phyloP scores from a whole-genome alignment of 495 filamentous ascomycete species.

The Xylaria longipes region DNA sequence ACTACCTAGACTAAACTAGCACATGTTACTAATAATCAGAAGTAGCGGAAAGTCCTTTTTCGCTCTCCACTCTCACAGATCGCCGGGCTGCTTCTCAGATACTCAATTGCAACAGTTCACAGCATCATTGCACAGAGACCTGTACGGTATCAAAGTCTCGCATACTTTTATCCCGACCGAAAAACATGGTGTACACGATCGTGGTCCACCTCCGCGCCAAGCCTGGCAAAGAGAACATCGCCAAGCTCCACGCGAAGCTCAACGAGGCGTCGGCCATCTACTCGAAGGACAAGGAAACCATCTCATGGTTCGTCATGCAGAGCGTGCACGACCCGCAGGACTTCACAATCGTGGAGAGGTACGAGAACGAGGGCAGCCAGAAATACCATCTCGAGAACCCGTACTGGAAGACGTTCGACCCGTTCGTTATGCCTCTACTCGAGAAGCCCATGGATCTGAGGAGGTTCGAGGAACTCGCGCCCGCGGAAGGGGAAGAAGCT shows the following conservation, averaged over 20 bases:
- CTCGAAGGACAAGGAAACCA: slow-evolving; percentile 69
- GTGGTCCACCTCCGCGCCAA: slow-evolving; percentile 70
- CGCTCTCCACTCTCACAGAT: neutral
- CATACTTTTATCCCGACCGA: neutral
- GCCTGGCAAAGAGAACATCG: slow-evolving; percentile 57
- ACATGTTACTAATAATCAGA: neutral
- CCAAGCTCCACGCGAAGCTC: slow-evolving; percentile 69
- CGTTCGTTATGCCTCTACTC: slow-evolving; percentile 67
- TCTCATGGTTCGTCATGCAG: slow-evolving; percentile 73
- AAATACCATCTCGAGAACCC: slow-evolving; percentile 70
- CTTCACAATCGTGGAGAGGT: slow-evolving; percentile 75
- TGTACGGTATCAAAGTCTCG: neutral
- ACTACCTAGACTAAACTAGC: no score
- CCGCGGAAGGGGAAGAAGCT: slow-evolving; percentile 49
- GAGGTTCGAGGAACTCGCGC: slow-evolving; percentile 65
- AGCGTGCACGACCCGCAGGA: slow-evolving; percentile 65
- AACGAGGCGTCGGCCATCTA: slow-evolving; percentile 70
- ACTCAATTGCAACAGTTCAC: slow-evolving; percentile 1
- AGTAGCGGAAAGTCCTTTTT: slow-evolving; percentile 5
- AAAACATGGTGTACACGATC: slow-evolving; percentile 62
- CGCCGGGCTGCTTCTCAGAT: neutral
- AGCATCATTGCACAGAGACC: neutral
- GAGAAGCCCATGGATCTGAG: slow-evolving; percentile 69
- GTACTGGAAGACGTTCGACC: slow-evolving; percentile 75
- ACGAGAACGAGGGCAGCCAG: slow-evolving; percentile 63